Evolutionary conservation across 352 stramenopile genomes (phyloP).

Genomic region (Phytophthora kernoviae): DNA sequence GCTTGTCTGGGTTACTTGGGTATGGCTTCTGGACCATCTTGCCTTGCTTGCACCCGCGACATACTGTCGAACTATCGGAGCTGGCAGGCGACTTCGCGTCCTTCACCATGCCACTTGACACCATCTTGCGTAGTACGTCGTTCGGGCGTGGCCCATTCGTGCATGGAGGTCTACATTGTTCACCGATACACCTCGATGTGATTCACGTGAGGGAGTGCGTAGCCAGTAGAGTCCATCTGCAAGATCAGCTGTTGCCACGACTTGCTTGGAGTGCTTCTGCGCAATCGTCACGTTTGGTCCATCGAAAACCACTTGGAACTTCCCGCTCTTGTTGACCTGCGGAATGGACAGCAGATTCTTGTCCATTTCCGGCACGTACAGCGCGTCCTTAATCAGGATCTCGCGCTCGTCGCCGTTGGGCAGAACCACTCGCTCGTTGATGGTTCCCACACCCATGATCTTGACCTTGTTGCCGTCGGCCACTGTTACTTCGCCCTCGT

Average conservation of each 20-base stretch:
- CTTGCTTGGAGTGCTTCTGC: constrained; percentile 14
- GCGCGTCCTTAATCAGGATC: constrained; percentile 16
- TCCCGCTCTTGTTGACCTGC: constrained; percentile 21
- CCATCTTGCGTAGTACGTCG: constrained; percentile 21
- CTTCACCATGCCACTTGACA: constrained; percentile 10
- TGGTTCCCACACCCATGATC: constrained; percentile 13
- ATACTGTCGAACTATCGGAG: constrained; percentile 4
- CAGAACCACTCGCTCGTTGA: constrained; percentile 7
- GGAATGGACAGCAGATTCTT: constrained; percentile 9
- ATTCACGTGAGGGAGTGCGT: neutral
- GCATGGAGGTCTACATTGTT: constrained; percentile 12
- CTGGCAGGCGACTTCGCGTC: constrained; percentile 4
- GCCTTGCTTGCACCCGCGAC: constrained; percentile 20
- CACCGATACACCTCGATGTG: neutral
- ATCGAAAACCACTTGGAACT: constrained; percentile 28
- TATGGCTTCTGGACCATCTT: constrained; percentile 33
- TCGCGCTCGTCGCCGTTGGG: constrained; percentile 13
- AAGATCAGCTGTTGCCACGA: constrained; percentile 17
- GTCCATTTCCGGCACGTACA: constrained; percentile 17
- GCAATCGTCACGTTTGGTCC: constrained; percentile 16
- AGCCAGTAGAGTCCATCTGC: constrained; percentile 23
- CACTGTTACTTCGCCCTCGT: constrained; percentile 7
- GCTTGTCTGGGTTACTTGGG: constrained; percentile 13
- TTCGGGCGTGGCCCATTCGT: constrained; percentile 13
- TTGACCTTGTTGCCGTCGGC: constrained; percentile 8